These are phyloP conservation scores for Diplodia seriata DNA, from an alignment of 2,329 filamentous ascomycete genomes.

Conservation along the genomic window DNA sequence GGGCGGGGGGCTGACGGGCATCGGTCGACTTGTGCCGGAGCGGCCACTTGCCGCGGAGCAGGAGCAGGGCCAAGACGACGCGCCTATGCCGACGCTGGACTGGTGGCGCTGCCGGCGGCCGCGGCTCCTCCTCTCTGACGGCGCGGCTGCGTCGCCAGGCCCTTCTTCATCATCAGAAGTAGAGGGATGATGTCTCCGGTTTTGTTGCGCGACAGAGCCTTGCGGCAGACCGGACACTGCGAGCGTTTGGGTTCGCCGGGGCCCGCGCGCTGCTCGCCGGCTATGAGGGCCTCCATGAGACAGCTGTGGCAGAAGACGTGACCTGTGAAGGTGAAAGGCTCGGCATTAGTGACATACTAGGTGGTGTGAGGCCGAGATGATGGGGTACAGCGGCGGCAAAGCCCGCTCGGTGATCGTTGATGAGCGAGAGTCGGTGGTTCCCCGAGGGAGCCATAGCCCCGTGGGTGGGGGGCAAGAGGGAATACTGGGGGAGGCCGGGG, in stretches of 20 bases:
- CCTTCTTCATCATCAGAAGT: constrained; percentile 22
- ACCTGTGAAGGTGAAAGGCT: constrained; percentile 48
- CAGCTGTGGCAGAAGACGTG: constrained; percentile 71
- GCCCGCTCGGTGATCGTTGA: background rate
- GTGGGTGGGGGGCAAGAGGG: background rate
- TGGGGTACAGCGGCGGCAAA: background rate
- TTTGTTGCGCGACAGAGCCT: constrained; percentile 51
- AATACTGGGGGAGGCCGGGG: constrained; percentile 1
- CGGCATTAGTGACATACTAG: background rate
- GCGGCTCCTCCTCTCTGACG: constrained; percentile 5
- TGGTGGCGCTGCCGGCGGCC: background rate
- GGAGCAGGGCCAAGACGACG: background rate
- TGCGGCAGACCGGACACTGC: constrained; percentile 58
- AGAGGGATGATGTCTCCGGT: constrained; percentile 48
- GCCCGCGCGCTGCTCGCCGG: constrained; percentile 59
- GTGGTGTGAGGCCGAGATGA: background rate
- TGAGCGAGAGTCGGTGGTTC: background rate
- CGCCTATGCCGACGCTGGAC: background rate
- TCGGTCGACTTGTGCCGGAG: too few species aligned
- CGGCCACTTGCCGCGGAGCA: background rate
- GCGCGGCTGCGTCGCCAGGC: constrained; percentile 24
- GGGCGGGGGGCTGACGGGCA: background rate
- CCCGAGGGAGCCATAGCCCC: background rate
- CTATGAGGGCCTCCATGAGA: constrained; percentile 65
- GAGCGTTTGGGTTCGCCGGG: constrained; percentile 51